Evolutionary conservation across 1,284 basidiomycete genomes (phyloP).

Genomic region (Microbotryum lychnidis-dioicae): DNA sequence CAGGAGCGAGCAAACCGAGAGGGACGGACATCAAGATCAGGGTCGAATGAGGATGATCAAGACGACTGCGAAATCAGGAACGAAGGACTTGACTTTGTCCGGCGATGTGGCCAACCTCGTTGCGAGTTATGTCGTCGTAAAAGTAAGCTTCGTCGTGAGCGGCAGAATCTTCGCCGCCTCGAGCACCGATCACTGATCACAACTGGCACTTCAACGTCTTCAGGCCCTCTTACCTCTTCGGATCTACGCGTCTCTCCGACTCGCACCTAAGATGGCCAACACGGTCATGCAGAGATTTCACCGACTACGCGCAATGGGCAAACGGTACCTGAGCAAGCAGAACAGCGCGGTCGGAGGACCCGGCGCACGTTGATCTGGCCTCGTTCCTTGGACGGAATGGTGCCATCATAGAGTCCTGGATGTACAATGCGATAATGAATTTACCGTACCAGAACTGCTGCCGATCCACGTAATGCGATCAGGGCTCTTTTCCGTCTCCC

Average conservation of each 20-base stretch:
- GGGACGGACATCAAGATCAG: too few relatives aligned
- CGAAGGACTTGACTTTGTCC: constrained; percentile 44
- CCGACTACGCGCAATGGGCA: constrained; percentile 2
- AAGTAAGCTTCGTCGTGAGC: constrained; percentile 48
- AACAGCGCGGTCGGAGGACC: too few relatives aligned
- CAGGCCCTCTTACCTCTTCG: constrained; percentile 70
- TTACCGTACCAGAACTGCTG: too few relatives aligned
- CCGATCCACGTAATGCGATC: too few relatives aligned
- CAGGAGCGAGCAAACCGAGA: neutral
- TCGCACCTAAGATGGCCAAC: constrained; percentile 62
- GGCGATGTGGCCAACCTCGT: constrained; percentile 68
- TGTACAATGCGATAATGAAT: too few relatives aligned
- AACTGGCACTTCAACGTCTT: neutral
- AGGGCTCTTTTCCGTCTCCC: too few relatives aligned
- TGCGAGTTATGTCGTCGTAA: constrained; percentile 73
- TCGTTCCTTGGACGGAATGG: too few relatives aligned
- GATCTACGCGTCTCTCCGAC: constrained; percentile 63
- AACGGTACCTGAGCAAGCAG: constrained; percentile 5
- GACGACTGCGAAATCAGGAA: constrained; percentile 30
- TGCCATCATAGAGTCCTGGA: too few relatives aligned
- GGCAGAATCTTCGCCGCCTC: too few relatives aligned
- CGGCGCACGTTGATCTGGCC: too few relatives aligned
- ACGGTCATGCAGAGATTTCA: constrained; percentile 5
- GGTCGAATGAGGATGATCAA: constrained; percentile 1
- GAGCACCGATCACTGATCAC: too few relatives aligned